phyloP scores from a whole-genome alignment of 331 rosid genomes.

The Erythrophleum ivorense region DNA sequence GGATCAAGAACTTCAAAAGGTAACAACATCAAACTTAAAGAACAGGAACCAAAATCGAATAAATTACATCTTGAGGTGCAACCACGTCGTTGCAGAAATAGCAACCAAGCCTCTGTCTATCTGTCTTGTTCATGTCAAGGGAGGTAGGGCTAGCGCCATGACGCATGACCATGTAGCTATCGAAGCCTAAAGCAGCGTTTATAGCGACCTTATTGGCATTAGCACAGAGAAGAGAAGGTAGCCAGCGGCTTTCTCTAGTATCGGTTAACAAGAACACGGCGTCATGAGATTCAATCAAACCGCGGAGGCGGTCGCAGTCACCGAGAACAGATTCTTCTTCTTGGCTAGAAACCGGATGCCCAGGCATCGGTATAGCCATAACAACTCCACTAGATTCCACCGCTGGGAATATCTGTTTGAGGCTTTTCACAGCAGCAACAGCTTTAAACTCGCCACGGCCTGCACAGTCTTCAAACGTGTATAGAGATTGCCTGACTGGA shows the following conservation, averaged over 20 bases:
- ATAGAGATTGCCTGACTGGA: slow-evolving; percentile 91
- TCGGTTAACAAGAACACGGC: slow-evolving; percentile 85
- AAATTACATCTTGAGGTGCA: slow-evolving; percentile 88
- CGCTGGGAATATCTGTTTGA: slow-evolving; percentile 80
- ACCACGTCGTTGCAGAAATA: slow-evolving; percentile 93
- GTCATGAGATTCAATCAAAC: slow-evolving; percentile 80
- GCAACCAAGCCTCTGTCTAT: slow-evolving; percentile 77
- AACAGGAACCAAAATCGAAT: too few relatives aligned
- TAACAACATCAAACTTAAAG: slow-evolving; percentile 22
- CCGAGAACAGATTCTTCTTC: slow-evolving; percentile 65
- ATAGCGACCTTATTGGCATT: slow-evolving; percentile 85
- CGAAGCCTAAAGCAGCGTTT: slow-evolving; percentile 89
- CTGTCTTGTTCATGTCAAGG: slow-evolving; percentile 43
- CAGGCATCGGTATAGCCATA: slow-evolving; percentile 95
- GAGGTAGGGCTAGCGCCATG: slow-evolving; percentile 87
- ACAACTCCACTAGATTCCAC: slow-evolving; percentile 92
- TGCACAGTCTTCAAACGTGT: slow-evolving; percentile 87
- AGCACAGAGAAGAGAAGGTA: slow-evolving; percentile 92
- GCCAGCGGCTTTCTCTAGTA: slow-evolving; percentile 98
- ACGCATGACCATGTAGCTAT: slow-evolving; percentile 94
- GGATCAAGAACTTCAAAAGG: slow-evolving; percentile 16
- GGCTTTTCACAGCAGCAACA: slow-evolving; percentile 81
- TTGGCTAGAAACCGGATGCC: slow-evolving; percentile 78
- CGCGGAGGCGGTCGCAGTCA: slow-evolving; percentile 67
- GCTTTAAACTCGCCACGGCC: slow-evolving; percentile 85